Percentiles rank a stretch among this genome's conserved stretches.
Evolutionary conservation across 331 rosid species (phyloP).

Genomic region (Rhamnella rubrinervis): DNA sequence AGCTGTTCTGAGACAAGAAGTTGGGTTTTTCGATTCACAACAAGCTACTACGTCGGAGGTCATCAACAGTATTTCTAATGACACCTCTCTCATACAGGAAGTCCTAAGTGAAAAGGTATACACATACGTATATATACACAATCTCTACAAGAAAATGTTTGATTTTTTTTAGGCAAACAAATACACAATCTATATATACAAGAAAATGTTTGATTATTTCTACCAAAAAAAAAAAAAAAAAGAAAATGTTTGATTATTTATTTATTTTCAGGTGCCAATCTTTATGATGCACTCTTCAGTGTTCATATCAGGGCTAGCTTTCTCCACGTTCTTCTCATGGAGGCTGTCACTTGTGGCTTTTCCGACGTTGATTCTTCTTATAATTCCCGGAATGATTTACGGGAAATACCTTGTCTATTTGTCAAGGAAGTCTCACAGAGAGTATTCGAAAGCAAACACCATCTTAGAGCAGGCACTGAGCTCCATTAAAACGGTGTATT

Average conservation of each 20-base stretch:
- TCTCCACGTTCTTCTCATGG: slow-evolving; percentile 82
- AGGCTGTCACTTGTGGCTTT: slow-evolving; percentile 73
- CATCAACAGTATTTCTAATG: slow-evolving; percentile 79
- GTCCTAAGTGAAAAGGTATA: slow-evolving; percentile 88
- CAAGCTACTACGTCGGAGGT: slow-evolving; percentile 87
- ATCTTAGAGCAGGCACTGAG: slow-evolving; percentile 76
- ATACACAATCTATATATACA: too few relatives aligned
- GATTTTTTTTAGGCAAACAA: too few relatives aligned
- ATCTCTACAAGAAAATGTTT: too few relatives aligned
- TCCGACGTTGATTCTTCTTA: slow-evolving; percentile 68
- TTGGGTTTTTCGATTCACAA: slow-evolving; percentile 86
- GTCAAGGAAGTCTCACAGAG: slow-evolving; percentile 49
- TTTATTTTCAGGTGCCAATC: slow-evolving; percentile 55
- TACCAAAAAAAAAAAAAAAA: too few relatives aligned
- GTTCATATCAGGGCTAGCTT: slow-evolving; percentile 72
- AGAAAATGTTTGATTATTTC: too few relatives aligned
- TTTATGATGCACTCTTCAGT: slow-evolving; percentile 86
- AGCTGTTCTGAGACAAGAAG: slow-evolving; percentile 92
- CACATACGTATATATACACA: not conserved
- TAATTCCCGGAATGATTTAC: slow-evolving; percentile 85
- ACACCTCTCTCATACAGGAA: slow-evolving; percentile 83
- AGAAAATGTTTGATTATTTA: not conserved
- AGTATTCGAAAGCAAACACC: slow-evolving; percentile 67
- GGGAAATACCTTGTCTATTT: slow-evolving; percentile 71
- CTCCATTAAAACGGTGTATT: slow-evolving; percentile 71